These are phyloP conservation scores for Dryadomyces quercivorus DNA, from an alignment of 2,329 filamentous ascomycete genomes.

Conservation along the genomic window DNA sequence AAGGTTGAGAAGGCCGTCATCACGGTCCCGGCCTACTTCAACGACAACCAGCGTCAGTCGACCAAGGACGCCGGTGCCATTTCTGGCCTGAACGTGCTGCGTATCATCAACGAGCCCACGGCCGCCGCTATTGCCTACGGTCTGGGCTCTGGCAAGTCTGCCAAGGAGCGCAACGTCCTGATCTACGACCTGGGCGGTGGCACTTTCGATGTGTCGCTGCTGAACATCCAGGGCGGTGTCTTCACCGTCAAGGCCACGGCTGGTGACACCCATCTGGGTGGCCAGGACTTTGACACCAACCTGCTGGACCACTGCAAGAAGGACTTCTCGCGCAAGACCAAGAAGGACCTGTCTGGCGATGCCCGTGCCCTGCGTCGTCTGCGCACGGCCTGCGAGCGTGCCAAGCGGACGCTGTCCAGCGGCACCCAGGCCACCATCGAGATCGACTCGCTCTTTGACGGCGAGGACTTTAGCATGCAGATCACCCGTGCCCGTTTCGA, in stretches of 20 bases:
- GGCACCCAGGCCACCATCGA: conserved; percentile 96
- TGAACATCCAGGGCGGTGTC: conserved; percentile 98
- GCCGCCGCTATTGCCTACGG: conserved; percentile 97
- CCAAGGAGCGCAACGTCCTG: conserved; percentile 96
- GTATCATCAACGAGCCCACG: conserved; percentile 99
- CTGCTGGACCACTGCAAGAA: conserved; percentile 95
- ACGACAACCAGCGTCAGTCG: conserved; percentile 99
- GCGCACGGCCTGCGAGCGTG: conserved; percentile 96
- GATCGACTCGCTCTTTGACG: conserved; percentile 97
- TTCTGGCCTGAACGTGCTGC: conserved; percentile 91
- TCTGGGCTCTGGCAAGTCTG: conserved; percentile 86
- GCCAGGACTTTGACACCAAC: conserved; percentile 93
- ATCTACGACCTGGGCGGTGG: conserved; percentile 99
- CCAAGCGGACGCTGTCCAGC: conserved; percentile 97
- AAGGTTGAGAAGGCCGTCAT: conserved; percentile 99
- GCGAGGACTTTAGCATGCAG: conserved; percentile 92
- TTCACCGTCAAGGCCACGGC: conserved; percentile 98
- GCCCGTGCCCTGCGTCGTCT: conserved; percentile 90
- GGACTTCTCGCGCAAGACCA: conserved; percentile 40
- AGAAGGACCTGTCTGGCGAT: conserved; percentile 57
- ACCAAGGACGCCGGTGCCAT: conserved; percentile 99
- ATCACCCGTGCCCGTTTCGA: conserved; percentile 99
- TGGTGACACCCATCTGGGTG: conserved; percentile 93
- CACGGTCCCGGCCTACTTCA: conserved; percentile 99
- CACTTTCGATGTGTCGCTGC: conserved; percentile 99